Conservation (phyloP, 2,329 filamentous ascomycete genomes). For the Mariannaea sp. region DNA sequence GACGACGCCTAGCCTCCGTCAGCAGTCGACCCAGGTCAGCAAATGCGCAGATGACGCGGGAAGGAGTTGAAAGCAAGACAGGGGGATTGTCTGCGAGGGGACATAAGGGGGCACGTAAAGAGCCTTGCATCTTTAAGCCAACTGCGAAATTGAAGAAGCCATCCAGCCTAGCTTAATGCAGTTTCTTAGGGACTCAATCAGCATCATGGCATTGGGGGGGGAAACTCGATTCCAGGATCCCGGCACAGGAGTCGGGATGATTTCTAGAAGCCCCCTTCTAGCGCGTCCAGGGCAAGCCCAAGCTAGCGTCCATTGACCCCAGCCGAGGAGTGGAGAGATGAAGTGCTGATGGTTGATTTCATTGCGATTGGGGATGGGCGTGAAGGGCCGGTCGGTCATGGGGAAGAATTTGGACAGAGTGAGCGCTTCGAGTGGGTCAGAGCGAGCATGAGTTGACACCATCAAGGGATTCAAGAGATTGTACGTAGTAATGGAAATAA, state of each 20-base stretch:
- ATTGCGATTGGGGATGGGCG: constrained; percentile 23
- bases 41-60: constrained; percentile 5
- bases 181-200: constrained; percentile 25
- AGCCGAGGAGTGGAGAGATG: constrained; percentile 28
- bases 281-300: constrained; percentile 30
- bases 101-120: constrained; percentile 2
- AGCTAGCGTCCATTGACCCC: constrained; percentile 28
- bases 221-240: constrained; percentile 33
- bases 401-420: constrained; percentile 21
- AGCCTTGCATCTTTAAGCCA: constrained; percentile 6
- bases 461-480: too few species aligned
- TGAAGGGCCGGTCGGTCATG: constrained; percentile 23
- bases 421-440: constrained; percentile 32
- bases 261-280: constrained; percentile 39
- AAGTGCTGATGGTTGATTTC: constrained; percentile 29
- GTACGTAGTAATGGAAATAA: too few species aligned
- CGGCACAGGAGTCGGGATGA: constrained; percentile 33
- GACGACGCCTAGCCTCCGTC: constrained; percentile 22
- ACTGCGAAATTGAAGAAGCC: constrained; percentile 21
- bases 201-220: constrained; percentile 31
- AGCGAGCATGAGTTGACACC: constrained; percentile 24
- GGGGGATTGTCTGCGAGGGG: constrained; percentile 28
- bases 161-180: constrained; percentile 19
- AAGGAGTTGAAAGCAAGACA: constrained; percentile 12
- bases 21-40: constrained; percentile 14